Base-by-base conservation (phyloP, 2,329 filamentous ascomycete genomes). In the Ophiostoma sp. region DNA sequence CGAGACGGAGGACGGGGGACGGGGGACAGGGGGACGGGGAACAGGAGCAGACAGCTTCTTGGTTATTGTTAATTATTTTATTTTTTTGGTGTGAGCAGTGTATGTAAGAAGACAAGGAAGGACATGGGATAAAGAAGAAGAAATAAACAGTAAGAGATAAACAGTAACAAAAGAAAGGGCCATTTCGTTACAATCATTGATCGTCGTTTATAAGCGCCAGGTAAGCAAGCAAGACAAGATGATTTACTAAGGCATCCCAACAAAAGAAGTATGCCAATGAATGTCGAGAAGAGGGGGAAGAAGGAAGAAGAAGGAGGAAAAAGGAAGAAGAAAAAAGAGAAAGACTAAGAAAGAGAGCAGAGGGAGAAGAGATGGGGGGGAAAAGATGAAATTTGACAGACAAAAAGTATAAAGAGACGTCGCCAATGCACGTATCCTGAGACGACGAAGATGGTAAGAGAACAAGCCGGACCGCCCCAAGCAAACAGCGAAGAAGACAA, bases 201-300 rank as follows among this genome's bases (percentile, higher is more conserved):
- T 69, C 71, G 66, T 72, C 69, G 38, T 70, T 45, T 71, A 64
- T 65, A 65, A 64, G 60, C 38, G 67, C 52, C 49, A 70, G 64
- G 9, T 36, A 62, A 62, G 27, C n/a, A 52, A 58, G 55, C 55
- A 55, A 27, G 49, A 55, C 18, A 55, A 18, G 14, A 49, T n/a
- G 47, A 55, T 55, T 9, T 55, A 18, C 18, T 12, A 45, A 27
- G 27, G 49, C 27, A 27, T 27, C 27, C 27, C 27, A 63, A 18
- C 42, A 3, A 42, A n/a, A n/a, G 18, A 42, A 58, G 16, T 11
- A 16, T 42, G 42, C n/a, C 7, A 63, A 63, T 40, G 58, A 67
- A 42, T 42, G 52, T 40, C 47, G 38, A 66, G 47, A 69, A 16
- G 66, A 45, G 4, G 45, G 16, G 41, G 38, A 47, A 58, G n/a